Conservation (phyloP, 768 basidiomycete species). For the Suillus lakei region DNA sequence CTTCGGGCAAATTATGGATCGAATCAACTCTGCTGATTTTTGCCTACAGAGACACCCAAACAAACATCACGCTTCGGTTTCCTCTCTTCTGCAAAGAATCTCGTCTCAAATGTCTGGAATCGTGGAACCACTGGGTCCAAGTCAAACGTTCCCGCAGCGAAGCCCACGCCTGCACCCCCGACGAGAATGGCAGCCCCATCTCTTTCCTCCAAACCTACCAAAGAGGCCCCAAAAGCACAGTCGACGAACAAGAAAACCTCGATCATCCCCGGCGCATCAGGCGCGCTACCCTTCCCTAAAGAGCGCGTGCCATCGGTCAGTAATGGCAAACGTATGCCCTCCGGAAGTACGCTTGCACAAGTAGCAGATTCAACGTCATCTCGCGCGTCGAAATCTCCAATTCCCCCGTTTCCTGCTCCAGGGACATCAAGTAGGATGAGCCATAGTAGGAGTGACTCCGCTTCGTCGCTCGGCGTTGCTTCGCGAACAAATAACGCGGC, state of each 20-base stretch:
- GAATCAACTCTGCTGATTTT: constrained; percentile 13
- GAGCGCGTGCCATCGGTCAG: constrained; percentile 2
- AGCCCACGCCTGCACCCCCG: constrained; percentile 21
- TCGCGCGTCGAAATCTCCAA: constrained; percentile 25
- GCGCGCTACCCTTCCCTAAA: constrained; percentile 16
- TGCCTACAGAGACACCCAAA: constrained; percentile 41
- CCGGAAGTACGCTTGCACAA: constrained; percentile 23
- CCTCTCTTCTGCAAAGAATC: constrained; percentile 67
- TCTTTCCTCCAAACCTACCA: constrained; percentile 15
- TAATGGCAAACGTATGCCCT: constrained; percentile 22
- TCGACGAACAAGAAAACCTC: constrained; percentile 26
- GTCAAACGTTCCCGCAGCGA: constrained; percentile 34
- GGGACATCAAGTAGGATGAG: constrained; percentile 19
- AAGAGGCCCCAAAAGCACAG: constrained; percentile 12
- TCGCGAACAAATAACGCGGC: constrained; percentile 29
- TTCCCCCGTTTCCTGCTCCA: constrained; percentile 22
- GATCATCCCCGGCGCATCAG: constrained; percentile 25
- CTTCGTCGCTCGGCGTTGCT: constrained; percentile 46
- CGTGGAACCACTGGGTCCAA: constrained; percentile 46
- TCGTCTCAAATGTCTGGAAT: constrained; percentile 78
- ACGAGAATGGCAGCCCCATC: background rate
- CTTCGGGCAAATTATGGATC: background rate
- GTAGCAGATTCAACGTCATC: constrained; percentile 17
- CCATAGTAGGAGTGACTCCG: constrained; percentile 24
- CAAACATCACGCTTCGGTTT: constrained; percentile 67